Base-by-base conservation (phyloP, 306 rosid species). In the Abrus pulchellus region DNA sequence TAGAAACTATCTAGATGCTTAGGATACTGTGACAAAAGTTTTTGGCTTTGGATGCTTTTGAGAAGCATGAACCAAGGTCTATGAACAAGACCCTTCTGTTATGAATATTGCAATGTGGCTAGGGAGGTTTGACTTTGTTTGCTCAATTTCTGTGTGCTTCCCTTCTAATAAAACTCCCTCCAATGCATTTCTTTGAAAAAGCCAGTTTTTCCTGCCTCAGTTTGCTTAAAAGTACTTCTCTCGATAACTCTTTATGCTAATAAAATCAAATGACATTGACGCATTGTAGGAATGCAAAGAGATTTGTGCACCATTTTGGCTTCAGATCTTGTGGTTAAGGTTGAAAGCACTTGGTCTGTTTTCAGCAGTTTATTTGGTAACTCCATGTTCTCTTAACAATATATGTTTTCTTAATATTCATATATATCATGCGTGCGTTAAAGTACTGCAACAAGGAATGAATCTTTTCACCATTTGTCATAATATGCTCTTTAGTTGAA, bases 1-100 rank as follows among this genome's bases (percentile, higher is more conserved):
- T 92, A 27, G 90, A 79, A 48, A 70, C 86, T 56, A 43, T 13
- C 72, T 83, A 83, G 71, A 61, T 9, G 45, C 5, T 3, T 44
- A 61, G 72, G 62, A 47, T 55, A 10, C 3, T 49, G 66, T 45
- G 75, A 52, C 41, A 14, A 14, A 71, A 38, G 34, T 54, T 72
- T 20, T 83, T 66, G 78, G 80, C 63, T 71, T 63, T 77, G 52
- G 64, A 62, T 77, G 65, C 72, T 61, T 9, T 20, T 77, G 54
- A 62, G 81, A 61, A 34, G 36, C 71, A 67, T 56, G 6, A 84
- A 33, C n/a, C 44, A 10, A 14, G 67, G 79, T 78, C 72, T 75
- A 54, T 55, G 81, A 56, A 56, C 77, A 28, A 69, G 77, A 62
- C 30, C 50, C 43, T 60, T 71, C 59, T 80, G 61, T 30, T 66